phyloP scores from a whole-genome alignment of 495 filamentous ascomycete genomes.

The Aspergillus sclerotiicarbonarius region DNA sequence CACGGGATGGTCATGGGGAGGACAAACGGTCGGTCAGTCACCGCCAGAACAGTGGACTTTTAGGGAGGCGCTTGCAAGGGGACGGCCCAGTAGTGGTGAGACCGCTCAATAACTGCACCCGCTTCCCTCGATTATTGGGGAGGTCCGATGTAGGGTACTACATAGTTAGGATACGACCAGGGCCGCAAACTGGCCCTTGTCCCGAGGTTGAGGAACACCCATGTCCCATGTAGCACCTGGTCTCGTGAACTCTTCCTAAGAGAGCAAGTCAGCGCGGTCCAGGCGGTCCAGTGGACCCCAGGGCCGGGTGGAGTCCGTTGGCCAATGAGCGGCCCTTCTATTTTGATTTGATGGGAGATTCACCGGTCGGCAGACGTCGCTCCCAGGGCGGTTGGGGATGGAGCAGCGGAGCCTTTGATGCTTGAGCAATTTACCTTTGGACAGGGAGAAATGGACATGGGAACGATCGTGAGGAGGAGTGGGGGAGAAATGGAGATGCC shows the following conservation, averaged over 20 bases:
- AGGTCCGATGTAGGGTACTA: not conserved
- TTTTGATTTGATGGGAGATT: conserved; percentile 11
- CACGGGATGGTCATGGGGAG: conserved; percentile 7
- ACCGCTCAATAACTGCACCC: not conserved
- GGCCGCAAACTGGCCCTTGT: not conserved
- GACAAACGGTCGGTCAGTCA: conserved; percentile 6
- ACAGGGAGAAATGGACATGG: not conserved
- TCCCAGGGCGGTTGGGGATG: not conserved
- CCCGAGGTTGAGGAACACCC: not conserved
- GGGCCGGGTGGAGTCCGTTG: conserved; percentile 9
- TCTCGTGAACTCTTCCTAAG: conserved; percentile 24
- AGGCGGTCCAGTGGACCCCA: conserved; percentile 6
- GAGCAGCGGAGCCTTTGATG: not conserved
- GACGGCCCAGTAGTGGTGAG: not conserved
- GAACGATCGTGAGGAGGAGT: conserved; percentile 12
- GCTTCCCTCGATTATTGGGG: not conserved
- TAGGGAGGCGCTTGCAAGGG: not conserved
- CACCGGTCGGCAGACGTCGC: not conserved
- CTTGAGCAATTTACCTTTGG: not conserved
- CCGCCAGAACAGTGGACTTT: conserved; percentile 2
- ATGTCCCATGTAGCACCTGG: not conserved
- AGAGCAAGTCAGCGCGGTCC: conserved; percentile 7
- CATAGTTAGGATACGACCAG: not conserved
- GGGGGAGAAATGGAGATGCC: conserved; percentile 15
- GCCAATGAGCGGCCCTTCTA: conserved; percentile 12